A percentile compares a stretch with the other conserved stretches of the same genome.
Evolutionary conservation across 2,329 filamentous ascomycete species (phyloP).

Genomic region (Colletotrichum simmondsii): DNA sequence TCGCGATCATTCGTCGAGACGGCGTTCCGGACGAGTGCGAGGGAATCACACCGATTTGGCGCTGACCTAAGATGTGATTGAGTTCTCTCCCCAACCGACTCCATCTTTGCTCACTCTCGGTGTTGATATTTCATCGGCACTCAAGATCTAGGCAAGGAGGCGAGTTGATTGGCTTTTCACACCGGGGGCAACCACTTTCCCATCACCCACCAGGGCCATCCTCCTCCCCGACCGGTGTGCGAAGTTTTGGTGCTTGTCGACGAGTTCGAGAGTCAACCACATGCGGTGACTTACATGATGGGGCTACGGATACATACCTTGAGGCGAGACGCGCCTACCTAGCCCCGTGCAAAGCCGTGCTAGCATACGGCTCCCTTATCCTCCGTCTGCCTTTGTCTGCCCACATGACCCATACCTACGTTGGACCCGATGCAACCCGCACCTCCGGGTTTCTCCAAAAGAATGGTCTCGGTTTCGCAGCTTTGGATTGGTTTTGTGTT

Average conservation of each 20-base stretch:
- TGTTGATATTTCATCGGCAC: neutral
- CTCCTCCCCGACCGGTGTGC: conserved; percentile 11
- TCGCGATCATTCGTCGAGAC: conserved; percentile 11
- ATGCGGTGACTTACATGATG: too few relatives aligned
- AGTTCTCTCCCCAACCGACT: neutral
- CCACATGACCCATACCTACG: neutral
- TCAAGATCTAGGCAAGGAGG: neutral
- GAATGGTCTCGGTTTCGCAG: neutral
- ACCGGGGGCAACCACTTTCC: conserved; percentile 1
- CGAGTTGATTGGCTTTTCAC: conserved; percentile 24
- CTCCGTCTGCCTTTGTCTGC: neutral
- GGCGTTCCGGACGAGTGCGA: neutral
- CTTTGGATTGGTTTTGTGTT: conserved; percentile 3
- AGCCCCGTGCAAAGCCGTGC: too few relatives aligned
- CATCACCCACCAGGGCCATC: neutral
- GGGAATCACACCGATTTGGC: conserved; percentile 35
- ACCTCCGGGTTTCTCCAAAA: neutral
- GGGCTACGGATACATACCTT: too few relatives aligned
- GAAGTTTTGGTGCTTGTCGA: too few relatives aligned
- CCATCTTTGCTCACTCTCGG: neutral
- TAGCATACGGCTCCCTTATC: neutral
- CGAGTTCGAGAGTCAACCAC: too few relatives aligned
- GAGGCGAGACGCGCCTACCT: too few relatives aligned
- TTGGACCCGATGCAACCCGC: conserved; percentile 30
- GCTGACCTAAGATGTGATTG: neutral